Conservation (phyloP, 768 basidiomycete species). For the Flagelloscypha sp. region DNA sequence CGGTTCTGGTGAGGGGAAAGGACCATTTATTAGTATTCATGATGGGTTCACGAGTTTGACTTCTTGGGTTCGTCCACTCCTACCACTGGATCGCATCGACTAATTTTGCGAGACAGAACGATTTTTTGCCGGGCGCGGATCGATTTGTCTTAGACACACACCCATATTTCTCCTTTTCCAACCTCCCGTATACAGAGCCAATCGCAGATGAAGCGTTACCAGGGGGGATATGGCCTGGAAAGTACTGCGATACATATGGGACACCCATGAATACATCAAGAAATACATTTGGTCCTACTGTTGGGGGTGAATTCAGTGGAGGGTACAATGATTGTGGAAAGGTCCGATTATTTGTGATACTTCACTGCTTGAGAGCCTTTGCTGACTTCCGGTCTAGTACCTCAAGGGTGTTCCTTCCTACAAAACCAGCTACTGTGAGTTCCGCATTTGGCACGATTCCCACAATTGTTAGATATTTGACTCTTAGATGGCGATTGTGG, state of each 20-base stretch:
- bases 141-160: constrained; percentile 60
- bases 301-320: constrained; percentile 57
- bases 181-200: too few species aligned
- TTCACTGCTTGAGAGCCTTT: too few species aligned
- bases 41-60: constrained; percentile 39
- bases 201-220: constrained; percentile 24
- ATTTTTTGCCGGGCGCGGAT: constrained; percentile 50
- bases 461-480: too few species aligned
- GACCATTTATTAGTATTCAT: constrained; percentile 42
- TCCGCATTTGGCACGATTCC: too few species aligned
- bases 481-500: constrained; percentile 40
- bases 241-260: constrained; percentile 55
- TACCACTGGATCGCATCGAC: constrained; percentile 37
- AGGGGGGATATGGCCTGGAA: constrained; percentile 38
- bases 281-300: constrained; percentile 52
- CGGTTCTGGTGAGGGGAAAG: constrained; percentile 63
- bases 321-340: constrained; percentile 50
- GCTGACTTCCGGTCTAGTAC: too few species aligned
- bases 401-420: too few species aligned
- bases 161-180: constrained; percentile 57
- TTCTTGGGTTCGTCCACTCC: constrained; percentile 31
- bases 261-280: constrained; percentile 46
- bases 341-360: not conserved
- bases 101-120: constrained; percentile 34
- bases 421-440: too few species aligned